Base-by-base conservation (phyloP, 805 yeast species). In the Metschnikowia lochheadii region DNA sequence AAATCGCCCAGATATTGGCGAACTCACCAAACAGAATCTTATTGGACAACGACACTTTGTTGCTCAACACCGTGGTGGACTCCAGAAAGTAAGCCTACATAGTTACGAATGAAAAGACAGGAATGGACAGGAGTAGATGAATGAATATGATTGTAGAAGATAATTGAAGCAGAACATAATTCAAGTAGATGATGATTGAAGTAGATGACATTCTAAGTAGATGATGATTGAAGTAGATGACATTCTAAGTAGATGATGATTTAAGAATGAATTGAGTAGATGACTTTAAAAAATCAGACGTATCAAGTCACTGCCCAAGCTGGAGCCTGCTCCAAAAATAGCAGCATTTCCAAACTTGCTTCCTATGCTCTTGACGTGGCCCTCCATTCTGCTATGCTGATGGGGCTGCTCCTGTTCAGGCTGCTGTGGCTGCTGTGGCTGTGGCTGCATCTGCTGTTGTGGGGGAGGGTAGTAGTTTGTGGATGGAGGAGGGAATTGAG, bases 321-420 rank as follows among this genome's bases (percentile, higher is more conserved):
- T 85, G 37, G 97, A 96, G 75, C 98, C 98, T 8, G 96, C 97
- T 68, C 97, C 97, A 57, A 89, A 92, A 44, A 91, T 81, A 34
- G 95, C 91, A n/a, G 97, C 95, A 58, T 89, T 83, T 52, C 96
- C 96, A 52, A 91, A 71, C 68, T 88, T 85, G 55, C 87, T 77
- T 23, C 95, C 95, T 58, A 88, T 81, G 61, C 78, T 84, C 67
- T 81, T 81, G 51, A 84, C 56, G 40, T 69, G 74, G 46, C 46
- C 46, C 32, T 44, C 40, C 40, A 44, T 36, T 14, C 13, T 36
- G 13, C 46, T 44, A 23, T 6, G 38, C 11, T 63, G 57, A 32
- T 67, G 69, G 29, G 55, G 62, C 38, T 50, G 49, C 40, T 53
- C 56, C 29, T 61, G 68, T 44, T 37, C 29, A 21, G 56, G 61